Base-by-base conservation (phyloP, 1,284 basidiomycete genomes). In the Ganoderma multipileum region DNA sequence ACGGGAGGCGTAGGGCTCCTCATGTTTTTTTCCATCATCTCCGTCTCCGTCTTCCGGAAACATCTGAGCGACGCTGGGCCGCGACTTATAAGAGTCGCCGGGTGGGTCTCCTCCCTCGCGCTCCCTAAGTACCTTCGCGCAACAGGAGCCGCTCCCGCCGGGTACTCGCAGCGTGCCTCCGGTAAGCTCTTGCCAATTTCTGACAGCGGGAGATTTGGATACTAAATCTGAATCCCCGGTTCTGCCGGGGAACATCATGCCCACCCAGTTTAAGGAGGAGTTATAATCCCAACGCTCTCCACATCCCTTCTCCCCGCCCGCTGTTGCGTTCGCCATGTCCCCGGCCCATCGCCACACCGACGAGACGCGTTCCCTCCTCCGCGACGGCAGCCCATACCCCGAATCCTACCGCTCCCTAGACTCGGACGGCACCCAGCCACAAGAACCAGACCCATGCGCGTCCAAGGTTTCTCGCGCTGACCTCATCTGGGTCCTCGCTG, bases 401-500 rank as follows among this genome's bases (percentile, higher is more conserved):
- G 62, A 54, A 33, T 73, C 75, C 39, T 73, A 75, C 68, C 59
- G 41, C 55, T 74, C 73, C 41, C 39, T 63, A 39, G 42, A 39
- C 44, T 71, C 70, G 12, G 68, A 65, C 41, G 38, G 44, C 8
- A 64, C 71, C 41, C 68, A 72, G 20, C 70, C 76, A 12, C 69
- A 71, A 57, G 69, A 71, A 28, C 68, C 71, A 33, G 72, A 74
- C 12, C 69, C 67, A 30, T 63, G 73, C 26, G 66, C 71, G 6
- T 85, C 85, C 78, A 81, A 85, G 70, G 81, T 87, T 68, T 87
- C 89, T 52, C 82, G 78, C 59, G 67, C 74, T 36, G 87, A 92
- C 72, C 83, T 88, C 69, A 79, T 82, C 67, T 93, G 91, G 91
- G 87, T 94, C 63, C 83, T 94, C 62, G 84, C 87, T 44, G 92